phyloP scores from a whole-genome alignment of 257 asterid species.

The Solanum pimpinellifolium region DNA sequence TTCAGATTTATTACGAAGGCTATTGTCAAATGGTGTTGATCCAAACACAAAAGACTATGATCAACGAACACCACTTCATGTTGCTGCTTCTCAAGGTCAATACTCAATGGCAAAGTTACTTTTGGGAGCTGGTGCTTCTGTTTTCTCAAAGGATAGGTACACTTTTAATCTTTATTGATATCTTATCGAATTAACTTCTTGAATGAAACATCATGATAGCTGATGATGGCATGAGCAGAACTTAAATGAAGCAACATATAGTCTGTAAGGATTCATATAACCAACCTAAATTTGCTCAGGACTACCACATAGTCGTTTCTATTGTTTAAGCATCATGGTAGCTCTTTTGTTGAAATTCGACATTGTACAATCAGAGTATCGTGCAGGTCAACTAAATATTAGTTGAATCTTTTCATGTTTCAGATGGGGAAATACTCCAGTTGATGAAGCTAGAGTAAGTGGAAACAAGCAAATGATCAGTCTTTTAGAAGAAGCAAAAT shows the following conservation, averaged over 20 bases:
- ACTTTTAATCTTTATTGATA: neutral
- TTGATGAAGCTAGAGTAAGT: conserved; percentile 62
- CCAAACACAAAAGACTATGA: conserved; percentile 70
- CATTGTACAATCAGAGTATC: neutral
- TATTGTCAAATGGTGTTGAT: conserved; percentile 57
- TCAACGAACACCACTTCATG: conserved; percentile 73
- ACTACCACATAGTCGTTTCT: neutral
- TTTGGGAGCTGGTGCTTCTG: conserved; percentile 84
- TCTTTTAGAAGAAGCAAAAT: conserved; percentile 62
- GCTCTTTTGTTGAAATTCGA: neutral
- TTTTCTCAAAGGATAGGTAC: conserved; percentile 75
- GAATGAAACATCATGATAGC: neutral
- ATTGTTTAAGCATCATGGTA: neutral
- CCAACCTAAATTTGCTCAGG: neutral
- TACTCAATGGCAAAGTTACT: conserved; percentile 66
- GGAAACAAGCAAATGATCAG: conserved; percentile 64
- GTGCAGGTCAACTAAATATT: neutral
- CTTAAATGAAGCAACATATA: neutral
- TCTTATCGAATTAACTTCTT: neutral
- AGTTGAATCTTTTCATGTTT: neutral
- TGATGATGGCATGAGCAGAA: neutral
- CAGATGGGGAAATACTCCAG: conserved; percentile 84
- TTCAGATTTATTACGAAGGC: conserved; percentile 59
- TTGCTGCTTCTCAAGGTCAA: conserved; percentile 74
- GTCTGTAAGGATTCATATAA: neutral